A percentile compares a stretch with the other conserved stretches of the same genome.
phyloP scores from a whole-genome alignment of 2,329 filamentous ascomycete species.

The Colletotrichum sp. region DNA sequence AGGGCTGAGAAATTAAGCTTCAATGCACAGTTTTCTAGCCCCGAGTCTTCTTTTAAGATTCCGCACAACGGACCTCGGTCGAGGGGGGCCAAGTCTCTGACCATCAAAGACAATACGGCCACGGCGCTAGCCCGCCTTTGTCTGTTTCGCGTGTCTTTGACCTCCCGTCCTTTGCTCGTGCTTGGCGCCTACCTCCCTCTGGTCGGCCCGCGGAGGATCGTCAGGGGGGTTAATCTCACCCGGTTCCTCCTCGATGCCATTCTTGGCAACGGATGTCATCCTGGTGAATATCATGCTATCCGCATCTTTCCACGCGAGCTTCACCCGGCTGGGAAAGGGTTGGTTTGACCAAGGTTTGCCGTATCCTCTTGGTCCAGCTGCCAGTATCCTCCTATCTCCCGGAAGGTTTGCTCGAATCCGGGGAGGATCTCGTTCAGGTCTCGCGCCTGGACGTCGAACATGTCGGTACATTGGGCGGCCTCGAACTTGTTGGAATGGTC shows the following conservation, averaged over 20 bases:
- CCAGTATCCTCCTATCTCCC: slow-evolving; percentile 10
- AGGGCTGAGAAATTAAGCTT: background rate
- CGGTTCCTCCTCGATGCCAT: background rate
- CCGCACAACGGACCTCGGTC: background rate
- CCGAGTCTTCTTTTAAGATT: background rate
- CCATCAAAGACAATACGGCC: background rate
- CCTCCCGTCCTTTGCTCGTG: background rate
- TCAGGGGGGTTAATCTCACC: background rate
- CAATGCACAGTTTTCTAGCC: background rate
- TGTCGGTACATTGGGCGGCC: slow-evolving; percentile 10
- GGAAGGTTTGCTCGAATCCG: slow-evolving; percentile 6
- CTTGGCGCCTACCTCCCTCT: background rate
- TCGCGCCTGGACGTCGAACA: background rate
- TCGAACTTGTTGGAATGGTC: background rate
- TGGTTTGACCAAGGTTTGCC: background rate
- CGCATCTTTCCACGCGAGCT: background rate
- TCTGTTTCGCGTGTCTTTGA: background rate
- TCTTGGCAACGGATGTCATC: background rate
- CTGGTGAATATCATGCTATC: background rate
- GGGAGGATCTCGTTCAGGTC: slow-evolving; percentile 5
- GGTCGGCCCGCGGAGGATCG: background rate
- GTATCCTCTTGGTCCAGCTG: slow-evolving; percentile 6
- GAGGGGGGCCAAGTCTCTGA: background rate
- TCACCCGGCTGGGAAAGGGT: background rate
- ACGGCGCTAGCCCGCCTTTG: background rate